A percentile compares a stretch with the other conserved stretches of the same genome.
Evolutionary conservation across 2,329 filamentous ascomycete genomes (phyloP).

Genomic region (Penicillium sp.): DNA sequence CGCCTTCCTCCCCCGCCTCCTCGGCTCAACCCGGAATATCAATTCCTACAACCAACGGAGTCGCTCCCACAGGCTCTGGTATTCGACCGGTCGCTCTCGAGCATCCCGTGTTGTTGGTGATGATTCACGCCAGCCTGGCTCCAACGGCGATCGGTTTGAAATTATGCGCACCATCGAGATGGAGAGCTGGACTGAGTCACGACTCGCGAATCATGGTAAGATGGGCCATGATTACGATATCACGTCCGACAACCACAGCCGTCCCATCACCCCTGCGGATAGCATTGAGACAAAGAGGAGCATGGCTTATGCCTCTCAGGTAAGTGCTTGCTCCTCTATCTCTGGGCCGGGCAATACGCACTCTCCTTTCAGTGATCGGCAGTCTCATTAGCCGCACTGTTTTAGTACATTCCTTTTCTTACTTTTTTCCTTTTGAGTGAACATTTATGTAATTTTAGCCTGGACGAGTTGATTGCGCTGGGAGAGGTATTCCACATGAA

Average conservation of each 20-base stretch:
- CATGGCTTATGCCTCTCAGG: constrained; percentile 21
- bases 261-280: constrained; percentile 12
- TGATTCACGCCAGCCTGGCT: constrained; percentile 14
- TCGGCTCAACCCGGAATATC: constrained; percentile 27
- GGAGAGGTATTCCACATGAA: not conserved
- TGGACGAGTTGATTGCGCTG: not conserved
- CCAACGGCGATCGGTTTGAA: constrained; percentile 27
- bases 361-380: constrained; percentile 1
- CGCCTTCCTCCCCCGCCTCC: constrained; percentile 32
- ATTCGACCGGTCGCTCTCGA: constrained; percentile 24
- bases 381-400: not conserved
- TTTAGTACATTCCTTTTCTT: not conserved
- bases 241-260: constrained; percentile 13
- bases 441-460: not conserved
- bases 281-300: constrained; percentile 21
- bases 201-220: constrained; percentile 11
- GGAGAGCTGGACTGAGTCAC: constrained; percentile 32
- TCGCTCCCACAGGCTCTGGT: constrained; percentile 23
- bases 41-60: constrained; percentile 17
- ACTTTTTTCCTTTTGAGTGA: not conserved
- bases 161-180: constrained; percentile 39
- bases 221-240: constrained; percentile 20
- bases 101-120: constrained; percentile 13
- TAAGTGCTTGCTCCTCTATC: constrained; percentile 22
- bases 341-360: constrained; percentile 5